Percentiles rank a stretch among this genome's conserved stretches.
These are phyloP conservation scores for Amaranthus cruentus DNA, from an alignment of 148 eudicot species.

Conservation along the genomic window DNA sequence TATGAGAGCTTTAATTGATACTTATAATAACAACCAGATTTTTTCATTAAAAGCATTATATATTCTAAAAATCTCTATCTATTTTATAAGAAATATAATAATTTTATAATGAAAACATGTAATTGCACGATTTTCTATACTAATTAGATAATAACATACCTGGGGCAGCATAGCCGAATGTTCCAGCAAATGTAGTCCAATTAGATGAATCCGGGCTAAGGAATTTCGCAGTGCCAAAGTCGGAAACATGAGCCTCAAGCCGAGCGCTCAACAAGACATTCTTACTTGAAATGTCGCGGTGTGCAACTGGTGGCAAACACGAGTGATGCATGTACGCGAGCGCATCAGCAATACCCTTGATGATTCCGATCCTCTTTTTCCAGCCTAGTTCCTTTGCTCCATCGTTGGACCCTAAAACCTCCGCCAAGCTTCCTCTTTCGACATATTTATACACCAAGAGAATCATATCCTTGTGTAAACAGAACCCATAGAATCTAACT, in stretches of 20 bases:
- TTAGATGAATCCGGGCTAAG: conserved; percentile 26
- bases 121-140: too few relatives aligned
- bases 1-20: too few relatives aligned
- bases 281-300: conserved; percentile 33
- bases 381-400: conserved; percentile 28
- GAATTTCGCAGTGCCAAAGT: conserved; percentile 31
- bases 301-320: conserved; percentile 28
- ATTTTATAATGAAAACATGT: too few relatives aligned
- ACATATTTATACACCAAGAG: conserved; percentile 30
- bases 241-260: conserved; percentile 24
- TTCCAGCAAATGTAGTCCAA: conserved; percentile 25
- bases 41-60: too few relatives aligned
- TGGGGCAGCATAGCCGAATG: conserved; percentile 37
- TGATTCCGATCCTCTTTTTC: conserved; percentile 23
- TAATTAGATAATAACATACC: background rate
- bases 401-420: conserved; percentile 1
- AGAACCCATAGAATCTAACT: conserved; percentile 29
- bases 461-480: conserved; percentile 7
- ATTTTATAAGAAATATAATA: too few relatives aligned
- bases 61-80: too few relatives aligned
- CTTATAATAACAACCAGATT: too few relatives aligned
- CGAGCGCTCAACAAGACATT: conserved; percentile 23
- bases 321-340: conserved; percentile 30
- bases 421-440: conserved; percentile 25
- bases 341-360: conserved; percentile 29